Conservation (phyloP, 345 rosid species). For the Eutrema japonicum region DNA sequence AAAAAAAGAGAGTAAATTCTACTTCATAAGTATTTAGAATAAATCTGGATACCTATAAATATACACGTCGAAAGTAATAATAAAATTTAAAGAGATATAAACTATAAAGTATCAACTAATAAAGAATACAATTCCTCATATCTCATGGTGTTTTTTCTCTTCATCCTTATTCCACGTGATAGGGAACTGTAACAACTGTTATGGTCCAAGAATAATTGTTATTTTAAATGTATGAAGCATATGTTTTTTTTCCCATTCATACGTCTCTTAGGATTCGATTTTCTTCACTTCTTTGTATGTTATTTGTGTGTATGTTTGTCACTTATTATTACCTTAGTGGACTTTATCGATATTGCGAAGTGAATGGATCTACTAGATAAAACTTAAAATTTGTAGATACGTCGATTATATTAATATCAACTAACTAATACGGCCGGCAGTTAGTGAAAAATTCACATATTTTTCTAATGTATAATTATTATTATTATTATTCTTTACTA, state of each 20-base stretch:
- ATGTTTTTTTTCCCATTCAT: not conserved
- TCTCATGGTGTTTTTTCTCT: conserved; percentile 4
- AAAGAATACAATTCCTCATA: conserved; percentile 27
- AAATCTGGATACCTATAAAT: not conserved
- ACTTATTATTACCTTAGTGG: not conserved
- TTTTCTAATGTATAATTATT: not conserved
- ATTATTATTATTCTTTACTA: not conserved
- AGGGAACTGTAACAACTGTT: conserved; percentile 37
- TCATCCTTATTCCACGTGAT: conserved; percentile 38
- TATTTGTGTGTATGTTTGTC: not conserved
- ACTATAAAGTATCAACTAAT: not conserved
- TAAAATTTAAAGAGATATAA: not conserved
- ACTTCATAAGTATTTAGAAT: not conserved
- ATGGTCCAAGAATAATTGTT: conserved; percentile 37
- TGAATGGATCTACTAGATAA: not conserved
- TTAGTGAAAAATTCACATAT: no score
- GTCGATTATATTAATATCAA: not conserved
- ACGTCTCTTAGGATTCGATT: conserved; percentile 20
- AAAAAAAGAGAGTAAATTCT: no score
- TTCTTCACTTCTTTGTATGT: conserved; percentile 8
- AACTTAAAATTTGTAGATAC: not conserved
- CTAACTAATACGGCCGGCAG: not conserved
- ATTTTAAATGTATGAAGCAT: not conserved
- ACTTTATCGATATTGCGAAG: not conserved
- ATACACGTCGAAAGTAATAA: conserved; percentile 17